These are phyloP conservation scores for Euphorbia lathyris DNA, from an alignment of 345 rosid species.

Conservation along the genomic window DNA sequence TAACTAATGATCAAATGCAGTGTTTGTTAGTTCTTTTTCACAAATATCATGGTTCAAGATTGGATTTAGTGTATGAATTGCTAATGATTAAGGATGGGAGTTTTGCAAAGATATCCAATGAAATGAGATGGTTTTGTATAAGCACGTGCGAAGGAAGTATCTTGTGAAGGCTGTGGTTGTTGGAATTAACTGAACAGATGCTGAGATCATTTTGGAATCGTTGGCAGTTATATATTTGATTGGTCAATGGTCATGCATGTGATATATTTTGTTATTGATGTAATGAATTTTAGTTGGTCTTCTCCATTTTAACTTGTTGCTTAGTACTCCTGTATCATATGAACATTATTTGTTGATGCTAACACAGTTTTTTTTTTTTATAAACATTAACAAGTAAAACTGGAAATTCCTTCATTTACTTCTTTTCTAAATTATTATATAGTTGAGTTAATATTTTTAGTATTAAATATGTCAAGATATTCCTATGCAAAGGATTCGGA, in stretches of 20 bases:
- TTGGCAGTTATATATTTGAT: neutral
- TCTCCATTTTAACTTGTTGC: slow-evolving; percentile 8
- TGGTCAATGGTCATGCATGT: neutral
- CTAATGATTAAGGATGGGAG: neutral
- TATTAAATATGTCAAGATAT: neutral
- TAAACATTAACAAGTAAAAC: neutral
- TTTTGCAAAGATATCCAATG: neutral
- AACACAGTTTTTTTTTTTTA: neutral
- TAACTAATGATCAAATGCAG: neutral
- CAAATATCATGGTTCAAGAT: too few species aligned
- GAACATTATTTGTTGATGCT: neutral
- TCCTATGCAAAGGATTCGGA: slow-evolving; percentile 1
- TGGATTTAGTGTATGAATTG: neutral
- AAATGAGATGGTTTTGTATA: neutral
- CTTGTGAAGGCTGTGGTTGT: too few species aligned
- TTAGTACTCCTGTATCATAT: neutral
- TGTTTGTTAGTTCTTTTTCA: neutral
- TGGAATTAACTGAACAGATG: too few species aligned
- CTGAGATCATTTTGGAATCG: too few species aligned
- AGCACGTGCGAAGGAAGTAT: too few species aligned
- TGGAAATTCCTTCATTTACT: neutral
- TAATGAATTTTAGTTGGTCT: neutral
- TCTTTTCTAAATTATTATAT: neutral
- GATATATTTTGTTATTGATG: neutral
- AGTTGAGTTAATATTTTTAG: neutral